Evolutionary conservation across 176 grass and related monocot genomes (phyloP).

Genomic region (Musa acuminata): DNA sequence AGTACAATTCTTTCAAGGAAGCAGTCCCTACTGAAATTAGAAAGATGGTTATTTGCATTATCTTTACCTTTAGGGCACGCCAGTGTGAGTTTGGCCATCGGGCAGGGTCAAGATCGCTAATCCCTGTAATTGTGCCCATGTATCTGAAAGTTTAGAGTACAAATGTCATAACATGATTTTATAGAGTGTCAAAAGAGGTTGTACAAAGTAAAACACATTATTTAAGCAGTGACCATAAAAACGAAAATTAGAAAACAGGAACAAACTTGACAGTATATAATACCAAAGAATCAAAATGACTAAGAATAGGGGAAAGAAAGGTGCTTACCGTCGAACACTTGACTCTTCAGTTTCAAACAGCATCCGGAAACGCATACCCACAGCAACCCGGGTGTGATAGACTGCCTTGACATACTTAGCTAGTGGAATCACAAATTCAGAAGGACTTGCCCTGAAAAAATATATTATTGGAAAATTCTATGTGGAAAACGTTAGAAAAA

Average conservation of each 20-base stretch:
- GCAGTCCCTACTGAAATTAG: background rate
- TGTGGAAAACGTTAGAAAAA: background rate
- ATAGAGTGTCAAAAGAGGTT: background rate
- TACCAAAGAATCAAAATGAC: background rate
- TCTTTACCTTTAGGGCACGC: conserved; percentile 86
- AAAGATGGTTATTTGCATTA: background rate
- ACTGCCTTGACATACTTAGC: conserved; percentile 94
- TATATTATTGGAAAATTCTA: background rate
- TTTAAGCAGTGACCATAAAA: too few relatives aligned
- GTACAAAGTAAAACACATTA: too few relatives aligned
- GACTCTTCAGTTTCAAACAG: conserved; percentile 99
- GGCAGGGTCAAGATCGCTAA: conserved; percentile 81
- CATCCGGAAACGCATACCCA: conserved; percentile 99
- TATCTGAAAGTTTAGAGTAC: conserved; percentile 42
- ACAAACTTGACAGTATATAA: background rate
- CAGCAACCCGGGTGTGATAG: conserved; percentile 91
- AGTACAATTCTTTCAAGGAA: background rate
- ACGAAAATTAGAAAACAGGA: background rate
- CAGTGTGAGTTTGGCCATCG: conserved; percentile 98
- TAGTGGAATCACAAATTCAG: conserved; percentile 92
- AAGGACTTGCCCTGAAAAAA: conserved; percentile 83
- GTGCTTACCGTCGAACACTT: conserved; percentile 67
- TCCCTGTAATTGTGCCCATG: conserved; percentile 99
- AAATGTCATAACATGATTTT: background rate
- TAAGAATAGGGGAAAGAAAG: conserved; percentile 1